Evolutionary conservation across 257 asterid genomes (phyloP).

Genomic region (Nicotiana benthamiana): DNA sequence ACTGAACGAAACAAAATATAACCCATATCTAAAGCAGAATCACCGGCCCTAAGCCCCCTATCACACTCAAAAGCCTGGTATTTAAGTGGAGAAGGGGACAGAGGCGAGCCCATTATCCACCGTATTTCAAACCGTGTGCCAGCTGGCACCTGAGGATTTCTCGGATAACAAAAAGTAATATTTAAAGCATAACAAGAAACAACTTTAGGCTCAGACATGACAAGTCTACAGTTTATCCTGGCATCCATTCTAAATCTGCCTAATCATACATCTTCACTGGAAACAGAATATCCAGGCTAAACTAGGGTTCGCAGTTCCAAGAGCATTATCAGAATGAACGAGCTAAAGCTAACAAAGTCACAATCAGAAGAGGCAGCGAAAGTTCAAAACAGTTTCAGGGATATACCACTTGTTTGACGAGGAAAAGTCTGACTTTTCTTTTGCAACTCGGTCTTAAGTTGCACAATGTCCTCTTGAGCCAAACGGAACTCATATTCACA

Average conservation of each 20-base stretch:
- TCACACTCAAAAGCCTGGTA: too few species aligned
- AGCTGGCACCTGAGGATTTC: too few species aligned
- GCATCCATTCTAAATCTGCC: neutral
- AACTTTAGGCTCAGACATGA: neutral
- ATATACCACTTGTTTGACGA: conserved; percentile 45
- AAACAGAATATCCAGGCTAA: neutral
- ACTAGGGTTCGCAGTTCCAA: neutral
- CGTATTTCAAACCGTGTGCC: too few species aligned
- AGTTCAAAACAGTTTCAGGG: conserved; percentile 5
- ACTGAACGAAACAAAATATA: neutral
- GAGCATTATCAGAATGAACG: neutral
- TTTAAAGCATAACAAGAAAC: neutral
- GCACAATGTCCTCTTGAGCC: conserved; percentile 79
- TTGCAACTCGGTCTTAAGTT: conserved; percentile 66
- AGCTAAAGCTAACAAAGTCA: neutral
- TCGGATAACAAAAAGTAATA: neutral
- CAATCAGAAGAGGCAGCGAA: conserved; percentile 4
- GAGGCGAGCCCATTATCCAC: too few species aligned
- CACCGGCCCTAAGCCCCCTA: neutral
- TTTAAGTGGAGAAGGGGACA: too few species aligned
- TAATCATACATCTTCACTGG: neutral
- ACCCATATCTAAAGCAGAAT: neutral
- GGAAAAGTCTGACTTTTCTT: conserved; percentile 42
- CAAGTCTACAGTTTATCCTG: neutral
- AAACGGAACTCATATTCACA: conserved; percentile 92